Evolutionary conservation across 805 yeast genomes (phyloP).

Genomic region (Saturnispora silvae): DNA sequence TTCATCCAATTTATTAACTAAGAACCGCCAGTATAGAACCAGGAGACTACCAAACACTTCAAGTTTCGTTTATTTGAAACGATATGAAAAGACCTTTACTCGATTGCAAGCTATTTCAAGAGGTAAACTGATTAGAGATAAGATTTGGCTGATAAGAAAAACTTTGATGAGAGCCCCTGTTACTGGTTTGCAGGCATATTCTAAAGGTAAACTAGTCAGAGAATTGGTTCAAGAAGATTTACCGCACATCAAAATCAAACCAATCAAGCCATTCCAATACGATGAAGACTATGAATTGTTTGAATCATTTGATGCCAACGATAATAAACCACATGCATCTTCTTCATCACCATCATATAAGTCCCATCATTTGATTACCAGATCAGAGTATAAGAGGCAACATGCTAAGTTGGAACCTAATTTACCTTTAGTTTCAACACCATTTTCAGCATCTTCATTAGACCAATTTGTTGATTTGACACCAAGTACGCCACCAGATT

Average conservation of each 20-base stretch:
- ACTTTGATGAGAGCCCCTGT: constrained; percentile 18
- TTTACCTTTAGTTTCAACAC: constrained; percentile 10
- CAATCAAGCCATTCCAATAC: no score
- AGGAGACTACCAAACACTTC: no score
- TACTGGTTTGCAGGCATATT: constrained; percentile 30
- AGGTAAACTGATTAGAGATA: constrained; percentile 21
- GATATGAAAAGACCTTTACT: constrained; percentile 18
- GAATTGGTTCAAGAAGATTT: not conserved
- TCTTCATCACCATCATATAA: no score
- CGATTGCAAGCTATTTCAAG: constrained; percentile 29
- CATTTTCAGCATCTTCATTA: no score
- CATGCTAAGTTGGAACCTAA: constrained; percentile 10
- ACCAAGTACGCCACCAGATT: constrained; percentile 1
- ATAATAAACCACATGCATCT: no score
- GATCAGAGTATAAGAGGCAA: constrained; percentile 7
- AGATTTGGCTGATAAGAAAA: constrained; percentile 13
- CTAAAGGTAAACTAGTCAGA: constrained; percentile 29
- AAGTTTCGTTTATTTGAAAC: constrained; percentile 12
- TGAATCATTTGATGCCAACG: not conserved
- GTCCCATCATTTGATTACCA: constrained; percentile 9
- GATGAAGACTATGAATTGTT: not conserved
- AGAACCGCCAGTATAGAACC: no score
- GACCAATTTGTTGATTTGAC: constrained; percentile 1
- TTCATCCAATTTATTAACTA: not conserved
- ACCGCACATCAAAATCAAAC: no score